Conservation (phyloP, 2,329 filamentous ascomycete genomes). For the Cercospora sp. region DNA sequence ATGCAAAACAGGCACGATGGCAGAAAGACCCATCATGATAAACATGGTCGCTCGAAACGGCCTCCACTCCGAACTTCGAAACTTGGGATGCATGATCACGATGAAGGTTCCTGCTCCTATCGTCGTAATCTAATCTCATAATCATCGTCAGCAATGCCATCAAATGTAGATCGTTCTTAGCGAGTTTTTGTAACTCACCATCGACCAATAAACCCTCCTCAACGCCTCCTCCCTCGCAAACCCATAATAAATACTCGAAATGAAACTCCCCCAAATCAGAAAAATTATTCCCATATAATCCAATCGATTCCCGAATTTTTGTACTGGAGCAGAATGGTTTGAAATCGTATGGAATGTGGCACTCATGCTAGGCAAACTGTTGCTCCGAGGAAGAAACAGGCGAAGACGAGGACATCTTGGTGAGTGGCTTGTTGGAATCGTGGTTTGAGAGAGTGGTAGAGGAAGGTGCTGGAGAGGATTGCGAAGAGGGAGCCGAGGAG, state of each 20-base stretch:
- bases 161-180: too few species aligned
- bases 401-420: conserved; percentile 70
- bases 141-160: too few species aligned
- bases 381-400: conserved; percentile 73
- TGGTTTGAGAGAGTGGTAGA: conserved; percentile 61
- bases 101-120: conserved; percentile 74
- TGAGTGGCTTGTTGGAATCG: conserved; percentile 64
- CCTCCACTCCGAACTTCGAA: conserved; percentile 80
- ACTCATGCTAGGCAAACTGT: conserved; percentile 50
- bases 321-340: conserved; percentile 79
- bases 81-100: conserved; percentile 77
- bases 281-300: conserved; percentile 94
- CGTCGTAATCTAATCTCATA: conserved; percentile 64
- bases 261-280: conserved; percentile 86
- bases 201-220: conserved; percentile 70
- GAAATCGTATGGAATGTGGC: conserved; percentile 79
- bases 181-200: conserved; percentile 52
- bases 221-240: conserved; percentile 70
- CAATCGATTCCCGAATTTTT: conserved; percentile 83
- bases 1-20: conserved; percentile 79
- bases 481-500: conserved; percentile 67
- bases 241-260: conserved; percentile 85
- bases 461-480: conserved; percentile 51
- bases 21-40: conserved; percentile 79
- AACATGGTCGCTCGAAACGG: conserved; percentile 89